A percentile compares a stretch with the other conserved stretches of the same genome.
These are phyloP conservation scores for Pharnaceum exiguum DNA, from an alignment of 148 eudicot species.

Conservation along the genomic window DNA sequence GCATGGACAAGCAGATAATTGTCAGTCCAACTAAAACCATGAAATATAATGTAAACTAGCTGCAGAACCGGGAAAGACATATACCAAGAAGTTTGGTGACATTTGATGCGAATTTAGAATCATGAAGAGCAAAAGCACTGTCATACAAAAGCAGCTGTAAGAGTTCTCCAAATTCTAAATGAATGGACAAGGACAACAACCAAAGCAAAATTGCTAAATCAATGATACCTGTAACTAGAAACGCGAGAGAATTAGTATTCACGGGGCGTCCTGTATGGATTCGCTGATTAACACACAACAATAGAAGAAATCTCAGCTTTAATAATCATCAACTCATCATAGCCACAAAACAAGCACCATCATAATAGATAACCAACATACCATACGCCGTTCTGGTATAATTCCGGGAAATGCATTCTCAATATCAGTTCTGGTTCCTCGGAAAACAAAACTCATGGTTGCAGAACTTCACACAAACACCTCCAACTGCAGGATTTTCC, in stretches of 20 bases:
- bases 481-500: constrained; percentile 6
- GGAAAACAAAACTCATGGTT: constrained; percentile 91
- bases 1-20: neutral
- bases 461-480: constrained; percentile 10
- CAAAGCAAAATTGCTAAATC: neutral
- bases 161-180: neutral
- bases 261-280: constrained; percentile 77
- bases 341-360: too few species aligned
- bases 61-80: neutral
- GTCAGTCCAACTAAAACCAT: neutral
- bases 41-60: constrained; percentile 1
- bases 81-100: constrained; percentile 93
- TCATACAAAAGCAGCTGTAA: constrained; percentile 5
- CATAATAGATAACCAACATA: constrained; percentile 16
- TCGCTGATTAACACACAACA: constrained; percentile 49
- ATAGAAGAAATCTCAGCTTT: neutral
- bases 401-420: constrained; percentile 79
- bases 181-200: neutral
- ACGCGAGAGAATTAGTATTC: constrained; percentile 81
- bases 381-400: constrained; percentile 83
- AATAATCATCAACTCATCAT: neutral
- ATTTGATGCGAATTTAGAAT: constrained; percentile 87
- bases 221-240: constrained; percentile 78
- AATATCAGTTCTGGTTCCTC: constrained; percentile 77
- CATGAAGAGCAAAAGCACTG: constrained; percentile 91